Evolutionary conservation across 768 basidiomycete species (phyloP).

Genomic region (Termitomyces sp.): DNA sequence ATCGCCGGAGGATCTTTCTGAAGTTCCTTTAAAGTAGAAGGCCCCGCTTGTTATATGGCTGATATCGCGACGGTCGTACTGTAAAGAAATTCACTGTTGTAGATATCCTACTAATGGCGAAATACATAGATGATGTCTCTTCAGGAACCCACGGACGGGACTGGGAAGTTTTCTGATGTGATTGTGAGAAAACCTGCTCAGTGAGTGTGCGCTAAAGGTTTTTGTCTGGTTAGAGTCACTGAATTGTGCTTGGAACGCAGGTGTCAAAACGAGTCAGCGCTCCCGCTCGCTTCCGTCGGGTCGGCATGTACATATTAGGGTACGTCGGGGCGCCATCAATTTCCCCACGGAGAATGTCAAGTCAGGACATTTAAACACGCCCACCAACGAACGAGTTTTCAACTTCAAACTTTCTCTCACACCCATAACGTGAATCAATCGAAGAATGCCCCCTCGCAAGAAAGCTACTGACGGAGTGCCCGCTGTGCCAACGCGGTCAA

Average conservation of each 20-base stretch:
- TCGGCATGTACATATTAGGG: slow-evolving; percentile 6
- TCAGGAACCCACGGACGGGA: not conserved
- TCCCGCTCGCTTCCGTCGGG: slow-evolving; percentile 7
- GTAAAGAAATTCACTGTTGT: not conserved
- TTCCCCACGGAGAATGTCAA: slow-evolving; percentile 9
- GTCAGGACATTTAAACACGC: slow-evolving; percentile 10
- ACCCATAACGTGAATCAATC: slow-evolving; percentile 4
- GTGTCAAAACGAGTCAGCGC: slow-evolving; percentile 7
- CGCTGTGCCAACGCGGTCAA: slow-evolving; percentile 30
- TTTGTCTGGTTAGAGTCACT: not conserved
- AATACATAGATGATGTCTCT: not conserved
- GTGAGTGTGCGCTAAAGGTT: not conserved
- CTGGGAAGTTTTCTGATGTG: not conserved
- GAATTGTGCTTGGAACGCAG: not conserved
- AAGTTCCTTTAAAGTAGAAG: not conserved
- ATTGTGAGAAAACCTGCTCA: not conserved
- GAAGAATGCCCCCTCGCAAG: slow-evolving; percentile 41
- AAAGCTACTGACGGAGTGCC: slow-evolving; percentile 29
- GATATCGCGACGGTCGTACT: not conserved
- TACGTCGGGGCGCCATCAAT: slow-evolving; percentile 2
- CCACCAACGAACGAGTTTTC: slow-evolving; percentile 1
- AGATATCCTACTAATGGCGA: not conserved
- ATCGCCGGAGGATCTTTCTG: not conserved
- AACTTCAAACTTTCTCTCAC: slow-evolving; percentile 2
- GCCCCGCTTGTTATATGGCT: not conserved